Evolutionary conservation across 75 land plant genomes (phyloP), one percentile per base, ranked within the genome.

Genomic region (Pinus tabuliformis): DNA sequence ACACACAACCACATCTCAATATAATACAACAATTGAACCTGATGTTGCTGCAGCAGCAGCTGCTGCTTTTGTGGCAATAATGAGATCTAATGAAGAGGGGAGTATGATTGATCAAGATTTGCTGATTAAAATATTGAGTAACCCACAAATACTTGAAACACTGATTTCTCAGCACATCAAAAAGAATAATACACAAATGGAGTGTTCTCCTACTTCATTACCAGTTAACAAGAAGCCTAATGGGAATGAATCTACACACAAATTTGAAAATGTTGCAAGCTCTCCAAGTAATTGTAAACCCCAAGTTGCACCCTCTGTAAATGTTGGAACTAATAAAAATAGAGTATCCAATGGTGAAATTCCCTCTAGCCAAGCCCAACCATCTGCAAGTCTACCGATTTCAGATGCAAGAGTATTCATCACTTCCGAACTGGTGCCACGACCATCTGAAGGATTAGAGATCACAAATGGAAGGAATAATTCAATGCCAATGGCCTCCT

Each of bases 51-150:
- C 92, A n/a, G 95, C 92, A 56, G 95, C 94, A 16, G 79, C 89
- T 26, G 87, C 95, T 72, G 93, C 92, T 4, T 76, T 80, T 15
- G 76, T 78, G 56, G 93, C 87, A 1, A 65, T 92, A 1, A 65
- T 91, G 70, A 84, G 75, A 70, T 82, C 80, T 60, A 92, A 79
- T 71, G 92, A 92, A 56, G 63, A 78, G 20, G 88, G 90, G 7
- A 87, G 83, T 60, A 64, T 81, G 75, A 90, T 95, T 59, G 95
- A 95, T 74, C 89, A 57, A 56, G 89, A 92, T 21, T 78, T 95
- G 73, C 90, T 95, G 57, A 71, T 87, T 42, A 86, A 89, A 71
- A 78, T 92, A 49, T 83, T 92, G 18, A 84, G 83, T 74, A 79
- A 92, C 71, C 94, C 94, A 61, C 58, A 78, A 59, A 17, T 89